A percentile compares a stretch with the other conserved stretches of the same genome.
These are phyloP conservation scores for Pterocarpus santalinus DNA, from an alignment of 306 rosid species.

Conservation along the genomic window DNA sequence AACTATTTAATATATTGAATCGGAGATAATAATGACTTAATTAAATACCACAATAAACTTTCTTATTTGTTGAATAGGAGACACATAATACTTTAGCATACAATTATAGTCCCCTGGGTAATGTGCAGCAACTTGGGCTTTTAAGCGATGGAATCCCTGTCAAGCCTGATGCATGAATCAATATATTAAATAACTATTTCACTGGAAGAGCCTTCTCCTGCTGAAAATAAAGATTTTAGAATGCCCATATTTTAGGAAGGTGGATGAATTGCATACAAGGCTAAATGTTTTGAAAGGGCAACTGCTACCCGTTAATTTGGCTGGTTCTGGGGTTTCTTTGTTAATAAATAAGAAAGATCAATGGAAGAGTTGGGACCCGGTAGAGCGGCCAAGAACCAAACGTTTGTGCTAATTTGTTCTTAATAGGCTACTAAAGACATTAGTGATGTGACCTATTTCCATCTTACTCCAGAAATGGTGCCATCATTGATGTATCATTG, in stretches of 20 bases:
- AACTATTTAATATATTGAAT: too few relatives aligned
- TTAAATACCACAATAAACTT: too few relatives aligned
- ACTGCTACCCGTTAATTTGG: not conserved
- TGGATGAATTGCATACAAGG: conserved; percentile 9
- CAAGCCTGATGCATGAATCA: not conserved
- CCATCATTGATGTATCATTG: conserved; percentile 22
- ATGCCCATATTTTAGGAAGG: conserved; percentile 34
- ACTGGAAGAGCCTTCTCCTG: not conserved
- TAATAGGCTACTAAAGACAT: conserved; percentile 32
- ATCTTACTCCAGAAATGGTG: conserved; percentile 36
- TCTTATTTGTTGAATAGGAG: too few relatives aligned
- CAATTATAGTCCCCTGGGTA: not conserved
- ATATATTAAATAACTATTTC: not conserved
- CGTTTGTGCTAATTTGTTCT: conserved; percentile 42
- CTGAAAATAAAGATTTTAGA: not conserved
- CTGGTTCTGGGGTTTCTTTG: not conserved
- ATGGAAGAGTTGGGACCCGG: conserved; percentile 26
- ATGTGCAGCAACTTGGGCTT: not conserved
- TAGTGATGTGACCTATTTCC: conserved; percentile 24
- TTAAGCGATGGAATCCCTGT: not conserved
- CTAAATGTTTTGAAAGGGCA: conserved; percentile 30
- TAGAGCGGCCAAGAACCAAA: conserved; percentile 21
- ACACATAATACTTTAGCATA: too few relatives aligned
- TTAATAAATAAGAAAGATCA: not conserved
- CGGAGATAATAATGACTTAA: too few relatives aligned